A percentile compares a stretch with the other conserved stretches of the same genome.
Evolutionary conservation across 371 early-diverging fungal species (phyloP).

Genomic region (Mortierella sp.): DNA sequence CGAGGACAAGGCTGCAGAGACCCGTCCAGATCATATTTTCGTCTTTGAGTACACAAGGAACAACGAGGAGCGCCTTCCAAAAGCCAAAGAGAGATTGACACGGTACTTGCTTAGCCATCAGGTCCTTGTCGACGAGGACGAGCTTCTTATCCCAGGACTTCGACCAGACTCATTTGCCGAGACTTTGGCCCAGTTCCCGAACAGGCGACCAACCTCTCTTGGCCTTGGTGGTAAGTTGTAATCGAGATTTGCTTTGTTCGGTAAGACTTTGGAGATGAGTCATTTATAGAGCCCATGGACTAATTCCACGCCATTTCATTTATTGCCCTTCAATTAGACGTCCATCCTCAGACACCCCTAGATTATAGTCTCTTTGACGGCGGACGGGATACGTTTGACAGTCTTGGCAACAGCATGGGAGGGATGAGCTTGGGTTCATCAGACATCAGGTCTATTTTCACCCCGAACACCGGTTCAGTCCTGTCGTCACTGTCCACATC

Average conservation of each 20-base stretch:
- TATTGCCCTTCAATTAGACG: not conserved
- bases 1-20: not conserved
- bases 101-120: conserved; percentile 59
- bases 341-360: conserved; percentile 16
- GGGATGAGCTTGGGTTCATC: conserved; percentile 10
- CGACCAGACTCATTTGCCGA: conserved; percentile 42
- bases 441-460: conserved; percentile 40
- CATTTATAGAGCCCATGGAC: not conserved
- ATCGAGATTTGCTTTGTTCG: not conserved
- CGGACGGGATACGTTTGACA: conserved; percentile 25
- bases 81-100: conserved; percentile 57
- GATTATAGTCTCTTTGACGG: conserved; percentile 46
- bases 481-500: conserved; percentile 30
- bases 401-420: not conserved
- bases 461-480: conserved; percentile 7
- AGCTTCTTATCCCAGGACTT: conserved; percentile 25
- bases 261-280: too few relatives aligned
- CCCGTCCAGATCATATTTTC: conserved; percentile 33
- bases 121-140: conserved; percentile 49
- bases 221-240: conserved; percentile 14
- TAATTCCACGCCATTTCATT: not conserved
- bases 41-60: conserved; percentile 56
- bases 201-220: conserved; percentile 20
- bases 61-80: conserved; percentile 47
- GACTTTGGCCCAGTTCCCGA: conserved; percentile 27